Evolutionary conservation across 2,329 filamentous ascomycete species (phyloP).

Genomic region (Fusarium sp.): DNA sequence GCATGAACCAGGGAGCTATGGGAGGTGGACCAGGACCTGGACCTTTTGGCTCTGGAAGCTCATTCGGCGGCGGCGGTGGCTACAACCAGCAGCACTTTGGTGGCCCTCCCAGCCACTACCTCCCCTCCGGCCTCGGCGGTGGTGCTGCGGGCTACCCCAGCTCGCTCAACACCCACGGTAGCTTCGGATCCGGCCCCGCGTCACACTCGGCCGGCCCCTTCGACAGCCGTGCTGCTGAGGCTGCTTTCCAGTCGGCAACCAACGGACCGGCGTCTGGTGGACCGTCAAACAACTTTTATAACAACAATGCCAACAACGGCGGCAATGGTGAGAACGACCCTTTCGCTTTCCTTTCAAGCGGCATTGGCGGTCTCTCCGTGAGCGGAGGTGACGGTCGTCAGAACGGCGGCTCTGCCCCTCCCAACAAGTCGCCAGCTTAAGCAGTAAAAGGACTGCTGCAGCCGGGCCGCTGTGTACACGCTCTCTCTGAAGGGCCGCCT

Average conservation of each 20-base stretch:
- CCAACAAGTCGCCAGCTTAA: conserved; percentile 70
- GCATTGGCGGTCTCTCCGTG: conserved; percentile 78
- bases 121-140: conserved; percentile 83
- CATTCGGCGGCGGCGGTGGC: conserved; percentile 73
- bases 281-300: conserved; percentile 65
- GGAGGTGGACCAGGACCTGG: conserved; percentile 82
- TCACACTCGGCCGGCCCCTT: conserved; percentile 89
- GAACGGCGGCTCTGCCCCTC: conserved; percentile 67
- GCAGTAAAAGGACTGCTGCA: conserved; percentile 33
- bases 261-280: conserved; percentile 83
- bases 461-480: conserved; percentile 44
- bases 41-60: conserved; percentile 75
- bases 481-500: conserved; percentile 44
- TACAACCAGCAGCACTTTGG: conserved; percentile 88
- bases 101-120: conserved; percentile 87
- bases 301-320: conserved; percentile 70
- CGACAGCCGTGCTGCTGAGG: conserved; percentile 92
- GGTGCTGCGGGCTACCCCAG: conserved; percentile 79
- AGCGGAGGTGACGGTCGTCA: conserved; percentile 72
- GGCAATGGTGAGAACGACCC: conserved; percentile 76
- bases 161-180: conserved; percentile 77
- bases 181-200: conserved; percentile 77
- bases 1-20: conserved; percentile 90
- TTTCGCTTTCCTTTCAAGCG: conserved; percentile 81
- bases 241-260: conserved; percentile 89